Conservation (phyloP, 345 rosid species). For the Excoecaria cochinchinensis region DNA sequence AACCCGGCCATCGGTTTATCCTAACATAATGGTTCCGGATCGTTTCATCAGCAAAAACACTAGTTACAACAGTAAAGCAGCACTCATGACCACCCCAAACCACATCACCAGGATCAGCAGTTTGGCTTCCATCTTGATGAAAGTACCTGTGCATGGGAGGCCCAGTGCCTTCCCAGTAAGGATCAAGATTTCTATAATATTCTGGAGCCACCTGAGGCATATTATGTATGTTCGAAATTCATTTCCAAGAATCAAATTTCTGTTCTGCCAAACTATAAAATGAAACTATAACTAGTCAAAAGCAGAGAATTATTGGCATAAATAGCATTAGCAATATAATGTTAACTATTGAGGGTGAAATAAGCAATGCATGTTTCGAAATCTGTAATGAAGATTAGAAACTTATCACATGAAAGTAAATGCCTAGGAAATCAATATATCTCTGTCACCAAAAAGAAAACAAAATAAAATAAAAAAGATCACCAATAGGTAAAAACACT, state of each 20-base stretch:
- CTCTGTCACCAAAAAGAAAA: background rate
- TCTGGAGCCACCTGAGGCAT: slow-evolving; percentile 49
- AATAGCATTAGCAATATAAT: background rate
- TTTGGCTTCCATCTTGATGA: slow-evolving; percentile 62
- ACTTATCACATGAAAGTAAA: background rate
- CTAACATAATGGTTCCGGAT: slow-evolving; percentile 57
- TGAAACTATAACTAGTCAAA: background rate
- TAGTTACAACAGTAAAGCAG: slow-evolving; percentile 47
- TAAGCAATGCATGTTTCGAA: background rate
- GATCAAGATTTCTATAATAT: slow-evolving; percentile 62
- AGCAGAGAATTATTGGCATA: background rate
- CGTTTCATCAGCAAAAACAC: slow-evolving; percentile 42
- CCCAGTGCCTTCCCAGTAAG: slow-evolving; percentile 50
- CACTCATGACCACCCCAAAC: slow-evolving; percentile 72
- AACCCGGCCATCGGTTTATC: slow-evolving; percentile 54
- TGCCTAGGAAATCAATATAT: background rate
- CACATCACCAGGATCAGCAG: slow-evolving; percentile 54
- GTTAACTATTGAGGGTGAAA: background rate
- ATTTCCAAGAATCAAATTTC: background rate
- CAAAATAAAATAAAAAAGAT: background rate
- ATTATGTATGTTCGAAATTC: background rate
- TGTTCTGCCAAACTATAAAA: background rate
- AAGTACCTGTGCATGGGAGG: slow-evolving; percentile 56
- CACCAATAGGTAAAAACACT: background rate
- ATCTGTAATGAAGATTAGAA: too few relatives aligned